These are phyloP conservation scores for Rusavskia elegans DNA, from an alignment of 495 filamentous ascomycete species.

Conservation along the genomic window DNA sequence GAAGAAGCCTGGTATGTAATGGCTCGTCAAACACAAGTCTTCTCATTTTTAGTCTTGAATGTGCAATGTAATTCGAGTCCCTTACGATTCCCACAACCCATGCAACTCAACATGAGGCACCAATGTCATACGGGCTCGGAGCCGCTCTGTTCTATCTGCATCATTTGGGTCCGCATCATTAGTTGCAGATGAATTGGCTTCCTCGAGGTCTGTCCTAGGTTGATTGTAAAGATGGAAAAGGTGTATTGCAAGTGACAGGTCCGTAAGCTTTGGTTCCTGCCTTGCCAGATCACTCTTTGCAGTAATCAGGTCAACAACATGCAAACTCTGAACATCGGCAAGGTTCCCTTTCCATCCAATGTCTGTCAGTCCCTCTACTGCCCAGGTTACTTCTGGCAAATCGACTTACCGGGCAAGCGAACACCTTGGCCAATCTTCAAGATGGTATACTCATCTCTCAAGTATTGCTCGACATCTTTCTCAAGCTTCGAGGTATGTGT, in stretches of 20 bases:
- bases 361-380: too few relatives aligned
- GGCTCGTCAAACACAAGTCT: conserved; percentile 33
- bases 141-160: neutral
- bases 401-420: neutral
- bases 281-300: neutral
- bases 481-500: neutral
- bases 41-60: neutral
- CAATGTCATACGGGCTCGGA: conserved; percentile 14
- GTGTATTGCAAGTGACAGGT: neutral
- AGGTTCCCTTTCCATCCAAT: too few relatives aligned
- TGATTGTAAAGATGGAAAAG: neutral
- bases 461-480: neutral
- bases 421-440: neutral
- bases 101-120: conserved; percentile 28
- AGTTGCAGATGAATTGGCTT: neutral
- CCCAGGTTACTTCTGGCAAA: too few relatives aligned
- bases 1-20: conserved; percentile 27
- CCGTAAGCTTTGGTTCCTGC: too few relatives aligned
- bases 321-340: neutral
- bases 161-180: conserved; percentile 1
- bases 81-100: conserved; percentile 34
- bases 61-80: neutral
- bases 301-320: neutral
- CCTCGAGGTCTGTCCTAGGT: neutral
- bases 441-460: neutral